Evolutionary conservation across 2,329 filamentous ascomycete genomes (phyloP).

Genomic region (Metarhizium brunneum): DNA sequence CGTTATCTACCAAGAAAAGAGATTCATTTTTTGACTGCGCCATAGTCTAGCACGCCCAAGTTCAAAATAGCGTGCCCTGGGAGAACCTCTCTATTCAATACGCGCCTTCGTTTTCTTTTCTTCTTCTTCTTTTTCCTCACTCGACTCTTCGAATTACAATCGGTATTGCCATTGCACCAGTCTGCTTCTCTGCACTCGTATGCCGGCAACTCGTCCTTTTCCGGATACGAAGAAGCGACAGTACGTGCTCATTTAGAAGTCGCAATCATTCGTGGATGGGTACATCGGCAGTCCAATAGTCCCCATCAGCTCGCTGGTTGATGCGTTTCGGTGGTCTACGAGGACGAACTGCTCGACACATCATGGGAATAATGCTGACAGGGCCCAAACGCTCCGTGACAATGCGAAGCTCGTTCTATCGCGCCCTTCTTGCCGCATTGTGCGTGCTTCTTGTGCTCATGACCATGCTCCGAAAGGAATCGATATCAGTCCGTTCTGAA

Average conservation of each 20-base stretch:
- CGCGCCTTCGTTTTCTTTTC: too few species aligned
- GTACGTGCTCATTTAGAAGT: not conserved
- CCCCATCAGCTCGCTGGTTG: not conserved
- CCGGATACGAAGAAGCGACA: too few species aligned
- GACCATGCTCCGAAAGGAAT: conserved; percentile 31
- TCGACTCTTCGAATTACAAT: too few species aligned
- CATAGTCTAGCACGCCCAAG: too few species aligned
- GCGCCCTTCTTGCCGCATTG: conserved; percentile 34
- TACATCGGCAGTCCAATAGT: not conserved
- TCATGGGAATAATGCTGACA: conserved; percentile 30
- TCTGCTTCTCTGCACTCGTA: too few species aligned
- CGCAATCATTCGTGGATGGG: not conserved
- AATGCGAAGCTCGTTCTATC: conserved; percentile 39
- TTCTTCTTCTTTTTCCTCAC: too few species aligned
- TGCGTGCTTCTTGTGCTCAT: conserved; percentile 33
- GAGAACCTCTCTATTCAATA: too few species aligned
- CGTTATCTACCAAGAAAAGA: too few species aligned
- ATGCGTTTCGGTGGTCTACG: not conserved
- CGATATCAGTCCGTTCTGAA: conserved; percentile 29
- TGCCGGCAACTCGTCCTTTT: too few species aligned
- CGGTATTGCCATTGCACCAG: too few species aligned
- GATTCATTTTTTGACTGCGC: too few species aligned
- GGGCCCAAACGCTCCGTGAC: conserved; percentile 31
- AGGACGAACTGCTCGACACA: conserved; percentile 2
- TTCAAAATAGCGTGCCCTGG: too few species aligned